Evolutionary conservation across 73 alveolate species (phyloP), one percentile per base, ranked within the genome.

Genomic region (Paramecium bursaria): DNA sequence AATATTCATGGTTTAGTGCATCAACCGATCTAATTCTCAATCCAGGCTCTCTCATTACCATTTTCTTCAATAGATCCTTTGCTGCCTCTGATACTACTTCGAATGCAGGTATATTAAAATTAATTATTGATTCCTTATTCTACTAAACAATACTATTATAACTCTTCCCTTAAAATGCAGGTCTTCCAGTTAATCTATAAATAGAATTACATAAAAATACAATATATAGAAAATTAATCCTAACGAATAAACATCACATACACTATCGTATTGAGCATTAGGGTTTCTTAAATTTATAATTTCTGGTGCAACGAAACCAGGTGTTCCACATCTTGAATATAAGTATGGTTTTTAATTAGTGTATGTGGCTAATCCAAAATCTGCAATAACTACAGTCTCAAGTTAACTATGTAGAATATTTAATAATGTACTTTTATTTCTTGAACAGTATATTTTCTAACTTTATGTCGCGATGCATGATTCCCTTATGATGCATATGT

Each of bases 161-260:
- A 27, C 91, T 88, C 11, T 89, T 51, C 2, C 95, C 98, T 14
- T 75, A 91, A 76, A 93, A 93, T 3, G 95, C 95, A 1, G 95
- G 95, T 22, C 94, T 74, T 13, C 98, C 98, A 51, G 91, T 87
- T 35, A 93, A 79, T 53, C 89, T 79, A 49, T 29, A 2, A 3
- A 67, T 67, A 15, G 5, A 1, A 19, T 25, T 10, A 14, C 4
- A 4, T 1, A 14, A 39, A 19, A 19, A 3, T 79, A 79, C 89
- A 85, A 73, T 6, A 85, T 85, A 52, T 19, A 74, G 60, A 85
- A 73, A 17, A 85, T 73, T 23, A 85, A 44, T 13, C 91, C 91
- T 39, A 67, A 21, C 21, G 87, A 73, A 44, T 50, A 85, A 0
- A 85, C 50, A 74, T 85, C 91, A 14, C 91, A 85, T 17, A 85